Evolutionary conservation across 1,284 basidiomycete genomes (phyloP), one percentile per base, ranked within the genome.

Genomic region (Thecaphora thlaspeos): DNA sequence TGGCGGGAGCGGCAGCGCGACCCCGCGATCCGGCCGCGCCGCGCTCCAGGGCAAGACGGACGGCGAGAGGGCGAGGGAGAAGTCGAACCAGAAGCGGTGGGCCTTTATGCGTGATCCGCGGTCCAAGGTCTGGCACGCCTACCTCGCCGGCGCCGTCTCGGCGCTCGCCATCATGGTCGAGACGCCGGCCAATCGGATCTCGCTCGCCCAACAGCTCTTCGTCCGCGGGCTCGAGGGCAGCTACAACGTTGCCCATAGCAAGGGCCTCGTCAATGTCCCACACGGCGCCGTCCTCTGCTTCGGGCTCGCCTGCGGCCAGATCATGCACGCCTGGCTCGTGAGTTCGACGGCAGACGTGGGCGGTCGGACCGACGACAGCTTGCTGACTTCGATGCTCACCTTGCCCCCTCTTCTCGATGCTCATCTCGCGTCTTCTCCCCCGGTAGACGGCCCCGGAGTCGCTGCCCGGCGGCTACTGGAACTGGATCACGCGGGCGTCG

Each of bases 171-270:
- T 97, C 41, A 81, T 90, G 73, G 90, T 88, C 76, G 91, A 96
- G 80, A 88, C 85, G 69, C 83, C 82, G 52, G 82, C 82, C 2
- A 81, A 88, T 41, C 81, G 89, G 53, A 81, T 83, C 2, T 84
- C 85, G 14, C 88, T 96, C 55, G 89, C 89, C 0, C 93, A 96
- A 71, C 93, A 97, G 81, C 81, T 93, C 68, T 90, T 93, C 76
- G 90, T 93, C 46, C 72, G 71, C 15, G 90, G 91, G 0, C 78
- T 93, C 19, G 89, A 93, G 73, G 90, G 90, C 1, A 85, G 86
- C 2, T 91, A 88, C 77, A 91, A 91, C 65, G 82, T 85, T 1
- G 85, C 85, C 61, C 85, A 87, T 11, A 81, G 82, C 1, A 84
- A 83, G 67, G 71, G 75, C 7, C 77, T 86, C 23, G 82, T 75